Percentiles rank a stretch among this genome's conserved stretches.
Conservation (phyloP, 73 alveolate genomes). For the Blepharisma japonicum region DNA sequence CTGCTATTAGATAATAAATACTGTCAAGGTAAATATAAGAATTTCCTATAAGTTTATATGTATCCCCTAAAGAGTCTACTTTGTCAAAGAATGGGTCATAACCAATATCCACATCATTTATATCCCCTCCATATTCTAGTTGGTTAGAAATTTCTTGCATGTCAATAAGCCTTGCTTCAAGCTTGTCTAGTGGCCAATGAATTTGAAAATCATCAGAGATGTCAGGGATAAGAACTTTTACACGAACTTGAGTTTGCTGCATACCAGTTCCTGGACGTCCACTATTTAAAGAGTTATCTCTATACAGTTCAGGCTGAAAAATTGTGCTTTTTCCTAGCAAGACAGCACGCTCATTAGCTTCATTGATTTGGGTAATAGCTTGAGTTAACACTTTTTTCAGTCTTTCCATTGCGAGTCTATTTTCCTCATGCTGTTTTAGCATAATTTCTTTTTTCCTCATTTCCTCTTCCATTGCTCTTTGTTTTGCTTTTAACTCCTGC, state of each 20-base stretch:
- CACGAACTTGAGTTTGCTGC: conserved; percentile 2
- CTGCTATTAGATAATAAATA: conserved; percentile 3
- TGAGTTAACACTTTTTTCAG: conserved; percentile 14
- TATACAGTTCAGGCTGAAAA: conserved; percentile 10
- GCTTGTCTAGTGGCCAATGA: conserved; percentile 23
- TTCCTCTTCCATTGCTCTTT: conserved; percentile 40
- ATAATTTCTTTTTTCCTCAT: conserved; percentile 29
- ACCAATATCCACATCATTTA: neutral
- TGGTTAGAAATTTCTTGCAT: conserved; percentile 22
- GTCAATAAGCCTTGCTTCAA: conserved; percentile 16
- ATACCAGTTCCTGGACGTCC: neutral
- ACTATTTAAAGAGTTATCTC: neutral
- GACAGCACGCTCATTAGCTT: conserved; percentile 28
- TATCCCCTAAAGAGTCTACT: neutral
- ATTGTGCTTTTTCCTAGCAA: neutral
- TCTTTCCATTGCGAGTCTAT: neutral
- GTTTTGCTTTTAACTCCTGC: conserved; percentile 41
- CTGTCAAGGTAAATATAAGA: conserved; percentile 4
- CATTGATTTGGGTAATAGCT: conserved; percentile 23
- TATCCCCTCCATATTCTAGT: conserved; percentile 9
- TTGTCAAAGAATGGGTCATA: conserved; percentile 21
- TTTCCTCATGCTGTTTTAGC: conserved; percentile 25
- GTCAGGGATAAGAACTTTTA: conserved; percentile 7
- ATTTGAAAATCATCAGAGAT: conserved; percentile 25
- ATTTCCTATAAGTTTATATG: conserved; percentile 22